phyloP scores from a whole-genome alignment of 164 flowering plant species.

The Magnolia sinica region DNA sequence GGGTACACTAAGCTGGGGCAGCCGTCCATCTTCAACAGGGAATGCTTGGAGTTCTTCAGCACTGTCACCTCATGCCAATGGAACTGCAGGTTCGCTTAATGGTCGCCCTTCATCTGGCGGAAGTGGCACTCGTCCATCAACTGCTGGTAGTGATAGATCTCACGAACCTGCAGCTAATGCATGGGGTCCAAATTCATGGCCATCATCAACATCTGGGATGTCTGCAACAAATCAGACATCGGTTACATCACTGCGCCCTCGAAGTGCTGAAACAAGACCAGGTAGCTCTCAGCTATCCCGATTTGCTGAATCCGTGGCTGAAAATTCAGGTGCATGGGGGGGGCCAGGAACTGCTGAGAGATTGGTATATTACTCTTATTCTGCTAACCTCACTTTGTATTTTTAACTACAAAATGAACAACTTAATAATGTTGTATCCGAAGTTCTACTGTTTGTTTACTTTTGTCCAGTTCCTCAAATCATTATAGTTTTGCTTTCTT shows the following conservation, averaged over 20 bases:
- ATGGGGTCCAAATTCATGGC: slow-evolving; percentile 81
- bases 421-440: neutral
- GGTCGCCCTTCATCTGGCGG: slow-evolving; percentile 95
- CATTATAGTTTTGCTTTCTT: neutral
- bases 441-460: neutral
- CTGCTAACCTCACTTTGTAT: neutral
- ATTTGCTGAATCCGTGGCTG: slow-evolving; percentile 75
- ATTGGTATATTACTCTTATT: slow-evolving; percentile 40
- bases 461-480: neutral
- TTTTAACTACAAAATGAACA: neutral
- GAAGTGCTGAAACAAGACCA: slow-evolving; percentile 92
- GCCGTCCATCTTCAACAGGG: slow-evolving; percentile 58
- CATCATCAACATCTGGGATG: slow-evolving; percentile 88
- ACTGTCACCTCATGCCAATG: slow-evolving; percentile 52
- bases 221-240: slow-evolving; percentile 62
- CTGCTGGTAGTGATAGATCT: slow-evolving; percentile 83
- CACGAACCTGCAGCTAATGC: slow-evolving; percentile 56
- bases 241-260: slow-evolving; percentile 63
- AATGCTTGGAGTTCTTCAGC: slow-evolving; percentile 76
- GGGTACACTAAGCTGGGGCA: slow-evolving; percentile 98
- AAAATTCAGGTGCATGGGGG: slow-evolving; percentile 66
- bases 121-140: slow-evolving; percentile 88
- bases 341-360: slow-evolving; percentile 50
- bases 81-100: slow-evolving; percentile 59
- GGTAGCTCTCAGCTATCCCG: slow-evolving; percentile 93